Base-by-base conservation (phyloP, 2,329 filamentous ascomycete species). In the Fusarium piperis region DNA sequence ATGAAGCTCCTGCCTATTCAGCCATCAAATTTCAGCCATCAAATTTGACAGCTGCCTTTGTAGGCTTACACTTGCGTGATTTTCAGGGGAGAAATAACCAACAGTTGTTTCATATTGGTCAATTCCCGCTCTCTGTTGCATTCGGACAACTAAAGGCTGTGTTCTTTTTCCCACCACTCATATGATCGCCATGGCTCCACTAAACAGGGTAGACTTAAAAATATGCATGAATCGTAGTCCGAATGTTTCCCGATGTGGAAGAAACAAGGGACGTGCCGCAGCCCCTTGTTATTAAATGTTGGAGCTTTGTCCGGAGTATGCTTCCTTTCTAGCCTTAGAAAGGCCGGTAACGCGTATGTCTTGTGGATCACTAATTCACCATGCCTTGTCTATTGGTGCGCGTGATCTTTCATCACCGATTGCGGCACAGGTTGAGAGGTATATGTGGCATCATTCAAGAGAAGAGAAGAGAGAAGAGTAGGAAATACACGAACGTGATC, bases 41-140 rank as follows among this genome's bases (percentile, higher is more conserved):
- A 67, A 48, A 48, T 28, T 48, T 30, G 44, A 16, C 44, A 41
- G 16, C 30, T 39, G 30, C 33, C 39, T 35, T 53, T 4, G n/a
- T 8, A n/a, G 20, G 52, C 32, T 30, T 26, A 12, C 20, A 7
- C 23, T 56, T 63, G 58, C 46, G 36, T 55, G 60, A 35, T 36
- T 62, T 46, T 30, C 33, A 51, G 35, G 52, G 41, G 26, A 36
- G 30, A 51, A 6, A 36, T 13, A 20, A n/a, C 23, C 28, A 55
- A 38, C 18, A 32, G 30, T 36, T 48, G 28, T 67, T 63, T 63
- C 52, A 59, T 23, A 18, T 59, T 38, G n/a, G 63, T 59, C 55
- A 68, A 68, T 68, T 52, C 28, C 67, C 67, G 67, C 4, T 9
- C n/a, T 57, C 20, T 7, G 67, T 69, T 59, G 36, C 61, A 69